Base-by-base conservation (phyloP, 352 stramenopile species). In the Pythium periplocum region DNA sequence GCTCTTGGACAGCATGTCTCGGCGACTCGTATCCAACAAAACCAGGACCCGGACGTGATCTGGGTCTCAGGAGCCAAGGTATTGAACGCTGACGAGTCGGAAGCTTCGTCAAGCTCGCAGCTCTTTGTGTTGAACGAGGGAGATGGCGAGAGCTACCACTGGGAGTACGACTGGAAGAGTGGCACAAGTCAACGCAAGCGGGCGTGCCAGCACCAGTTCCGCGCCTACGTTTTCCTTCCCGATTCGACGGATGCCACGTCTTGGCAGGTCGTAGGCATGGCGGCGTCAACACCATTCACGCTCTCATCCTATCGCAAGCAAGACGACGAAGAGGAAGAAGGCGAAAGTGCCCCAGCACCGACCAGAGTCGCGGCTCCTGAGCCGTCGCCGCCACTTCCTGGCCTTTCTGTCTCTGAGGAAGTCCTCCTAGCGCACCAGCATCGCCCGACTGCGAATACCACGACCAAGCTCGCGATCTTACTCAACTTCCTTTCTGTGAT, bases 141-240 rank as follows among this genome's bases (percentile, higher is more conserved):
- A 31, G 64, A 74, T 42, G 69, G 73, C 45, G 64, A 78, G 41
- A 65, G 56, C 51, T 53, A 67, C 42, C 69, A 74, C 42, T 83
- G 73, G 73, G 61, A 78, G 53, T 83, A 83, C 62, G 66, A 76
- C 60, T 83, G 70, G 70, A 73, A 75, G 30, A 83, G 70, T 55
- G 73, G 73, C 37, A 76, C 68, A 26, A 79, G 70, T 50, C 70
- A 79, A 48, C 57, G 69, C 26, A 64, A 77, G 48, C 70, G 73
- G 11, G 64, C 66, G 1, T 57, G 53, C 1, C 58, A 61, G 43
- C 73, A 84, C 59, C 50, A 71, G 40, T 71, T 84, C 35, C 66
- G 69, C 33, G 68, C 65, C 4, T 81, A 76, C 41, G 62, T 71
- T 7, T 68, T 84, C 40, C 39, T 60, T 0, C 50, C 53, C 3